A percentile compares a stretch with the other conserved stretches of the same genome.
phyloP scores from a whole-genome alignment of 768 basidiomycete species.

The Phanerodontia chrysosporium region DNA sequence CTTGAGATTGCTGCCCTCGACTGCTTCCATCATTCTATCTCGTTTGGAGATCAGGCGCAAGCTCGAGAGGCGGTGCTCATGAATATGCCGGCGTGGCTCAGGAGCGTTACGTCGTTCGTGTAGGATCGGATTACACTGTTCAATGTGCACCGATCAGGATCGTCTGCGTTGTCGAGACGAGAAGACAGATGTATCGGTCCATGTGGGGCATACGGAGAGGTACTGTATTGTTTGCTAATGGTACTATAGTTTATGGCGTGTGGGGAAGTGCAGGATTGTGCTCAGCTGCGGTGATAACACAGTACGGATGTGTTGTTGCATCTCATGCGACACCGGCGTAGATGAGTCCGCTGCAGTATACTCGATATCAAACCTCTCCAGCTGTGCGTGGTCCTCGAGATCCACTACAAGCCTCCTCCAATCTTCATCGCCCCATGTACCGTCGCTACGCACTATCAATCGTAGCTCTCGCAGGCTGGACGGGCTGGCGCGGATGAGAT shows the following conservation, averaged over 20 bases:
- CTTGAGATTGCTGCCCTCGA: not conserved
- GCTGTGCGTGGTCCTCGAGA: not conserved
- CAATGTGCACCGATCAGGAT: not conserved
- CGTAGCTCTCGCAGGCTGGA: not conserved
- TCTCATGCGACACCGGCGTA: not conserved
- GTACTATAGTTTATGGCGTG: not conserved
- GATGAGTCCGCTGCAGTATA: not conserved
- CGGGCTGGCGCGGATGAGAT: not conserved
- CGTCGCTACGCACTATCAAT: too few species aligned
- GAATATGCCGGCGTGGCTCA: not conserved
- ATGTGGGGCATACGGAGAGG: too few species aligned
- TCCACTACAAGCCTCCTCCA: not conserved
- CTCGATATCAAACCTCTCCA: not conserved
- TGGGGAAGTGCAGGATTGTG: not conserved
- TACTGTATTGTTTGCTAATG: too few species aligned
- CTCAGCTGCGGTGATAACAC: not conserved
- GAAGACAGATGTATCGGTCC: too few species aligned
- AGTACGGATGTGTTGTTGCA: not conserved
- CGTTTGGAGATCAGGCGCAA: not conserved
- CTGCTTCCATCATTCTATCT: not conserved
- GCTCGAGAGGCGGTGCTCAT: not conserved
- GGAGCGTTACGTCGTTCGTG: not conserved
- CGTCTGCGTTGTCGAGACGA: too few species aligned
- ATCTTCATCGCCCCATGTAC: too few species aligned
- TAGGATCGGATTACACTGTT: not conserved